Percentiles rank a stretch among this genome's conserved stretches.
Conservation (phyloP, 2,329 filamentous ascomycete species). For the Verticillium alfalfae region DNA sequence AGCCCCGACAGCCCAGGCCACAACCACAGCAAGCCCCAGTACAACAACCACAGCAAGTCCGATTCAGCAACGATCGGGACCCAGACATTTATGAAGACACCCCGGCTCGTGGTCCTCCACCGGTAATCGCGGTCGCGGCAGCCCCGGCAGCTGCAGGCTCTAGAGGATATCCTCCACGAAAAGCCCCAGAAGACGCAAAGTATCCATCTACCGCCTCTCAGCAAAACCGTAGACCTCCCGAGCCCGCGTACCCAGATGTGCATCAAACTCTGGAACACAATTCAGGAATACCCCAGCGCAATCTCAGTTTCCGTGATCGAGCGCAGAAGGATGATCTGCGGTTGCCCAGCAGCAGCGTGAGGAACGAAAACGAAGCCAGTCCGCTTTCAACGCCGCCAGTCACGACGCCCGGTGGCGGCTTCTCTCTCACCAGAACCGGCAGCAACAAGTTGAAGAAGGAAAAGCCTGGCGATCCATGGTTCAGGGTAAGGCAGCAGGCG, state of each 20-base stretch:
- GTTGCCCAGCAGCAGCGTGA: conserved; percentile 17
- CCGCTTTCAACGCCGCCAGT: conserved; percentile 18
- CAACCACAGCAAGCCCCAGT: background rate
- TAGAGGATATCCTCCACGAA: conserved; percentile 16
- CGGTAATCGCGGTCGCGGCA: background rate
- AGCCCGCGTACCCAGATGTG: background rate
- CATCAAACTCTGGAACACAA: background rate
- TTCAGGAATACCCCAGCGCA: conserved; percentile 38
- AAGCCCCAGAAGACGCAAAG: conserved; percentile 12
- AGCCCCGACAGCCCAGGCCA: conserved; percentile 13
- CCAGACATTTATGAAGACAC: background rate
- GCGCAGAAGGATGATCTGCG: conserved; percentile 39
- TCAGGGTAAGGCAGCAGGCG: conserved; percentile 33
- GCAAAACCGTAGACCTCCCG: conserved; percentile 2
- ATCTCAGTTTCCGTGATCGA: conserved; percentile 57
- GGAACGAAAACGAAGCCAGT: conserved; percentile 7
- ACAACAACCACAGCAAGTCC: conserved; percentile 15
- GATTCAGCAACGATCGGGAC: conserved; percentile 14
- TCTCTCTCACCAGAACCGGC: conserved; percentile 37
- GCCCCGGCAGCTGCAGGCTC: conserved; percentile 1
- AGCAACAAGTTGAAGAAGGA: conserved; percentile 57
- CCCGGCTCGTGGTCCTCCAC: background rate
- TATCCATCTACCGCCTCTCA: conserved; percentile 18
- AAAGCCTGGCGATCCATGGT: conserved; percentile 46
- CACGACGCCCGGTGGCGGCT: conserved; percentile 22